Conservation (phyloP, 2,329 filamentous ascomycete species). For the Leptographium lundbergii region DNA sequence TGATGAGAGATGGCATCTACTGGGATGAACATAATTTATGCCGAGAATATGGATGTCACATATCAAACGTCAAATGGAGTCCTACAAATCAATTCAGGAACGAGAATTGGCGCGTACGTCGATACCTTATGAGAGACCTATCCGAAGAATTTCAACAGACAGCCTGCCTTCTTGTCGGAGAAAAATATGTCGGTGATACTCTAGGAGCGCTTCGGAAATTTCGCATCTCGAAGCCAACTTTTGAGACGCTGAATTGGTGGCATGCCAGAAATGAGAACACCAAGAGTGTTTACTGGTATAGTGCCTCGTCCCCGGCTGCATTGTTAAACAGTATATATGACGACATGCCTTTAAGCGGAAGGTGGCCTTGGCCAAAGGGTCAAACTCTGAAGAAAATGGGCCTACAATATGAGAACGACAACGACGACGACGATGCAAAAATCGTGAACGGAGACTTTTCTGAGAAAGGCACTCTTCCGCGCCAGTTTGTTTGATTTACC, state of each 20-base stretch:
- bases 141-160: neutral
- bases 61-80: neutral
- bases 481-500: neutral
- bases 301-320: neutral
- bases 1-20: neutral
- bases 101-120: neutral
- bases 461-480: neutral
- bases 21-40: neutral
- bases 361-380: neutral
- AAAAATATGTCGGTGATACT: too few species aligned
- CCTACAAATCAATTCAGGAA: neutral
- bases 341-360: neutral
- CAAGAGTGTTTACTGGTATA: neutral
- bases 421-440: neutral
- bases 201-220: neutral
- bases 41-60: neutral
- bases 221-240: neutral
- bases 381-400: neutral
- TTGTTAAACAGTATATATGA: neutral
- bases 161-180: neutral
- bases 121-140: neutral
- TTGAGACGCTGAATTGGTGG: neutral
- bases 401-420: neutral
- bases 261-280: neutral
- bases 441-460: neutral